A percentile compares a stretch with the other conserved stretches of the same genome.
These are phyloP conservation scores for Perilla frutescens DNA, from an alignment of 257 asterid species.

Conservation along the genomic window DNA sequence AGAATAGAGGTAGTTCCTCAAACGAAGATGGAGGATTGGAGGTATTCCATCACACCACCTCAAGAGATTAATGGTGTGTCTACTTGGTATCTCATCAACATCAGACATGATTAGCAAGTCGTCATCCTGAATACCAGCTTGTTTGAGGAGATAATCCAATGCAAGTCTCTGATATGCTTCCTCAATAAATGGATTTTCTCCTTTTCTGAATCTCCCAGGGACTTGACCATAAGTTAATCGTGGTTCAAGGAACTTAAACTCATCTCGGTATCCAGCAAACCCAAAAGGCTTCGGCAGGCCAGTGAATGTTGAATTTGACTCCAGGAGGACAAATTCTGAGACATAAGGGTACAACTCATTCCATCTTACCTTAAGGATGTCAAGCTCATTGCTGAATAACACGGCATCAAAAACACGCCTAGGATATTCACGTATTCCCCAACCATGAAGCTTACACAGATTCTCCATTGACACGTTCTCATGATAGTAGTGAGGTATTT, in stretches of 20 bases:
- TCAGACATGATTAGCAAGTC: conserved; percentile 83
- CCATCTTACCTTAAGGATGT: conserved; percentile 78
- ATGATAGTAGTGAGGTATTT: conserved; percentile 79
- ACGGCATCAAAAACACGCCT: conserved; percentile 89
- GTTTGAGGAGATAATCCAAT: conserved; percentile 77
- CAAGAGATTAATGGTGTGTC: conserved; percentile 76
- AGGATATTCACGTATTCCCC: conserved; percentile 80
- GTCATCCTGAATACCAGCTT: conserved; percentile 83
- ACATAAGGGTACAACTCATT: conserved; percentile 77
- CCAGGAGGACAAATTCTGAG: conserved; percentile 73
- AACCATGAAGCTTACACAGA: conserved; percentile 81
- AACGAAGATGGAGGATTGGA: conserved; percentile 71
- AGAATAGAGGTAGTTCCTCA: conserved; percentile 78
- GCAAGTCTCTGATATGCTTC: conserved; percentile 89
- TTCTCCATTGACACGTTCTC: conserved; percentile 80
- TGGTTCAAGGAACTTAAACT: conserved; percentile 68
- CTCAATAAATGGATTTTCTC: conserved; percentile 82
- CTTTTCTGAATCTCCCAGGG: conserved; percentile 72
- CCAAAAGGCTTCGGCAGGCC: conserved; percentile 72
- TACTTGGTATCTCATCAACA: conserved; percentile 81
- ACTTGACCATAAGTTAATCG: conserved; percentile 77
- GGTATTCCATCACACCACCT: conserved; percentile 84
- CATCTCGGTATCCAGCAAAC: conserved; percentile 54
- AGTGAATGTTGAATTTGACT: conserved; percentile 86
- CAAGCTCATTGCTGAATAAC: conserved; percentile 79